Evolutionary conservation across 2,329 filamentous ascomycete genomes (phyloP), one percentile per base, ranked within the genome.

Genomic region (Fusarium brevicatenulatum): DNA sequence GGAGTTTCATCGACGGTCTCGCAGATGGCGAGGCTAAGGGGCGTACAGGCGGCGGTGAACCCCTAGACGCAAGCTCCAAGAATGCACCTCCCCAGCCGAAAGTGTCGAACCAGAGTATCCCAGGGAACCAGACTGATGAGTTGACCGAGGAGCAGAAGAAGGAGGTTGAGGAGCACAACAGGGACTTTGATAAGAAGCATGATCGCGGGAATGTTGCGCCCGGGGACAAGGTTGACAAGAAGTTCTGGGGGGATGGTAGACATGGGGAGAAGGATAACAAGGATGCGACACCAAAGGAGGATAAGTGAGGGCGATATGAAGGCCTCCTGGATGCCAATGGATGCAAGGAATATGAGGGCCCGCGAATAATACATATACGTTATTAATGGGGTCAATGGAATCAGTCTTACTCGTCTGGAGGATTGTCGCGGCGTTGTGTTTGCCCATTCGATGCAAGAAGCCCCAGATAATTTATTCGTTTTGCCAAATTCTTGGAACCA

Each of bases 111-210:
- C 82, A 84, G 64, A 83, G 82, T 70, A 80, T 86, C 15, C 82
- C 83, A 0, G 83, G 81, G 7, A 76, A 78, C 8, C 53, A 74
- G 18, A 59, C 56, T 3, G 72, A 80, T 57, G 76, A 80, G 11
- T 74, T 89, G 68, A 86, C 81, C 28, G 80, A 86, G 64, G 87
- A 87, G 77, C 87, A 90, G 80, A 83, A 86, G 78, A 81, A 81
- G 47, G 88, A 91, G 80, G 89, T 91, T 21, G 85, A 89, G 58
- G 78, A 84, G 79, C 89, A 91, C 76, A 91, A 91, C 67, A 71
- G 69, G 71, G 87, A 91, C 2, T 91, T 91, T 78, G 86, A 86
- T 53, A 77, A 84, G 73, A 86, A 85, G 70, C 86, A 90, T 74
- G 89, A 88, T 64, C 82, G 80, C 18, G 83, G 85, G 0, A 74